phyloP scores from a whole-genome alignment of 2,329 filamentous ascomycete genomes.

The Dactylellina drechsleri region DNA sequence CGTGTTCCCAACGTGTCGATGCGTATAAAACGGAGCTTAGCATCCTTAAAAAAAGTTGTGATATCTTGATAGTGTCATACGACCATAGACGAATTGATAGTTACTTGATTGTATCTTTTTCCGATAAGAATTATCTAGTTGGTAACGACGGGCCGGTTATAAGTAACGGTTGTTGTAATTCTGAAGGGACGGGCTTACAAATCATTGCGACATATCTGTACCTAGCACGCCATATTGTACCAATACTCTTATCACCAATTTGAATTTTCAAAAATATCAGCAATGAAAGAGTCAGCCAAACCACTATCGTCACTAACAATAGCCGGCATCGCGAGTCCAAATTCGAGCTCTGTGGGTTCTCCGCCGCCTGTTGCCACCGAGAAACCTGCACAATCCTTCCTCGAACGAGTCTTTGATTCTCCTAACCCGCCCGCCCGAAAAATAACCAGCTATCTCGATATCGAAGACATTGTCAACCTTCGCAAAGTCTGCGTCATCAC shows the following conservation, averaged over 20 bases:
- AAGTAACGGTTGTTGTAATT: constrained; percentile 35
- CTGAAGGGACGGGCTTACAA: constrained; percentile 35
- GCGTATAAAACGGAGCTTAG: constrained; percentile 42
- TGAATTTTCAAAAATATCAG: constrained; percentile 17
- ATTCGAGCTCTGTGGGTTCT: constrained; percentile 29
- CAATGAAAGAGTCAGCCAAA: constrained; percentile 37
- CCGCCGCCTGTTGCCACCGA: constrained; percentile 14
- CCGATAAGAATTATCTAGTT: background rate
- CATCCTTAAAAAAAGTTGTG: constrained; percentile 24
- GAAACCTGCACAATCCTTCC: constrained; percentile 10
- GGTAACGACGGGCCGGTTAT: constrained; percentile 1
- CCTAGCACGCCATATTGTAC: constrained; percentile 49
- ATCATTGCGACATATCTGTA: constrained; percentile 54
- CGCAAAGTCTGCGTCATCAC: constrained; percentile 35
- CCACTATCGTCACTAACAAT: constrained; percentile 42
- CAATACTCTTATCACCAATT: constrained; percentile 21
- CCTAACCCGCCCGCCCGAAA: constrained; percentile 39
- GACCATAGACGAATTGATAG: constrained; percentile 12
- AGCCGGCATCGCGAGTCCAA: constrained; percentile 38
- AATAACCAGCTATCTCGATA: constrained; percentile 45
- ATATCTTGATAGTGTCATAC: constrained; percentile 22
- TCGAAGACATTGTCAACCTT: constrained; percentile 50
- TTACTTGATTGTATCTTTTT: constrained; percentile 8
- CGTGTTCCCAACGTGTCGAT: constrained; percentile 18
- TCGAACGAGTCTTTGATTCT: constrained; percentile 43